Conservation (phyloP, 768 basidiomycete genomes). For the Suillus sp. region DNA sequence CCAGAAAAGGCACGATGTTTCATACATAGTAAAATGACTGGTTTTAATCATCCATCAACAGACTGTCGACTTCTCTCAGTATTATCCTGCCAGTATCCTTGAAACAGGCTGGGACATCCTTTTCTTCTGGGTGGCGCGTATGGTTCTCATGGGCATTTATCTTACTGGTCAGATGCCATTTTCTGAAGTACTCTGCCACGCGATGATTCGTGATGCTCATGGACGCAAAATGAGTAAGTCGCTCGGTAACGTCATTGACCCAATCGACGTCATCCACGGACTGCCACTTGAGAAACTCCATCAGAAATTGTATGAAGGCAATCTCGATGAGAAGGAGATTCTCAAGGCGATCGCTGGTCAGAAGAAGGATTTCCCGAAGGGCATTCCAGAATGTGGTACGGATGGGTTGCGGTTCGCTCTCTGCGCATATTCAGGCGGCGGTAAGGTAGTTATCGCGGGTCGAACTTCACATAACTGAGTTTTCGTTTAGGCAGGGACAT, state of each 20-base stretch:
- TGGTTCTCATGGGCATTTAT: conserved; percentile 90
- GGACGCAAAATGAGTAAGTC: conserved; percentile 99
- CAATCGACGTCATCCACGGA: conserved; percentile 92
- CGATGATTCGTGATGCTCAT: conserved; percentile 98
- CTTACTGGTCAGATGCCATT: conserved; percentile 93
- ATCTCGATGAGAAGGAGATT: conserved; percentile 92
- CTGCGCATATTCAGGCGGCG: conserved; percentile 91
- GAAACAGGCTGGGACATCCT: conserved; percentile 99
- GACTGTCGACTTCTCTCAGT: conserved; percentile 77
- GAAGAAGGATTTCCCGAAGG: conserved; percentile 99
- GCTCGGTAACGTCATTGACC: conserved; percentile 97
- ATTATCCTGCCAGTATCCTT: conserved; percentile 88
- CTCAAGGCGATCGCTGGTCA: conserved; percentile 89
- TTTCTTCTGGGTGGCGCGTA: conserved; percentile 99
- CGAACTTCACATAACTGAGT: neutral
- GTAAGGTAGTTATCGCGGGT: conserved; percentile 39
- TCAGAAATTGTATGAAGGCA: conserved; percentile 84
- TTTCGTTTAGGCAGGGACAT: conserved; percentile 80
- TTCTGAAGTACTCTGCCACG: conserved; percentile 94
- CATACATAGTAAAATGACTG: conserved; percentile 5
- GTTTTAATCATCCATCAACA: conserved; percentile 28
- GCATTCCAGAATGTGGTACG: conserved; percentile 98
- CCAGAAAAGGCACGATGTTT: conserved; percentile 71
- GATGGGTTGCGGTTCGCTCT: conserved; percentile 95
- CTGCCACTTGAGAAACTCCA: conserved; percentile 78